Conservation (phyloP, 140 eudicot genomes). For the Anethum foeniculum region DNA sequence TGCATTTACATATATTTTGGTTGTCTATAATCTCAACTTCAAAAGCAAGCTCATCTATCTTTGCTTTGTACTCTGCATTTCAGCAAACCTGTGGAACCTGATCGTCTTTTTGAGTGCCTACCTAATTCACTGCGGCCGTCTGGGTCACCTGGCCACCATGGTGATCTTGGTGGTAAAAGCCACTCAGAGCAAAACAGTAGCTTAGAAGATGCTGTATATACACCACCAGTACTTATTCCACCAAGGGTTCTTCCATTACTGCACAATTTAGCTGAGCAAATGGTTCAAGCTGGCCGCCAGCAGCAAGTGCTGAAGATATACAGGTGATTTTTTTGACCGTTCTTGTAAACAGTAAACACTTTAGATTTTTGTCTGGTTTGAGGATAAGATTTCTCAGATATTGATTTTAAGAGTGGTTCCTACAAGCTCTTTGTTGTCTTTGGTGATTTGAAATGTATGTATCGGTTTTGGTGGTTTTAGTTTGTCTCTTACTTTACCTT, state of each 20-base stretch:
- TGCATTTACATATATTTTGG: background rate
- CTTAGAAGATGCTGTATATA: slow-evolving; percentile 60
- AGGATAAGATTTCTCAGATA: background rate
- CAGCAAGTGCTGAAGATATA: slow-evolving; percentile 75
- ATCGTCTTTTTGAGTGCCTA: slow-evolving; percentile 80
- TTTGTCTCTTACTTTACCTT: background rate
- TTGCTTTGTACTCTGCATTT: slow-evolving; percentile 10
- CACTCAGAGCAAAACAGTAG: slow-evolving; percentile 30
- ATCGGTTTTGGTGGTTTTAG: background rate
- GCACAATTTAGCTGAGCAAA: slow-evolving; percentile 85
- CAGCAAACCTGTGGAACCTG: slow-evolving; percentile 94
- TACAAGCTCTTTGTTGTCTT: background rate
- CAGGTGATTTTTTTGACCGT: slow-evolving; percentile 38
- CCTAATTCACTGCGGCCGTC: slow-evolving; percentile 82
- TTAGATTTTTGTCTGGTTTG: background rate
- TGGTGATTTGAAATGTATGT: background rate
- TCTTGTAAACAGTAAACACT: background rate
- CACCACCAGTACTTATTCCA: slow-evolving; percentile 82
- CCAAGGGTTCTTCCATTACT: slow-evolving; percentile 85
- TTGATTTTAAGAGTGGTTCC: background rate
- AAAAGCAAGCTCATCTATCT: background rate
- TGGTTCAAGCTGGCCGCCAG: slow-evolving; percentile 86
- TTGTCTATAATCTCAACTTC: background rate
- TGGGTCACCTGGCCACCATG: slow-evolving; percentile 41
- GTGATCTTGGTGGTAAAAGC: slow-evolving; percentile 52